Base-by-base conservation (phyloP, 768 basidiomycete genomes). In the Artomyces pyxidatus region DNA sequence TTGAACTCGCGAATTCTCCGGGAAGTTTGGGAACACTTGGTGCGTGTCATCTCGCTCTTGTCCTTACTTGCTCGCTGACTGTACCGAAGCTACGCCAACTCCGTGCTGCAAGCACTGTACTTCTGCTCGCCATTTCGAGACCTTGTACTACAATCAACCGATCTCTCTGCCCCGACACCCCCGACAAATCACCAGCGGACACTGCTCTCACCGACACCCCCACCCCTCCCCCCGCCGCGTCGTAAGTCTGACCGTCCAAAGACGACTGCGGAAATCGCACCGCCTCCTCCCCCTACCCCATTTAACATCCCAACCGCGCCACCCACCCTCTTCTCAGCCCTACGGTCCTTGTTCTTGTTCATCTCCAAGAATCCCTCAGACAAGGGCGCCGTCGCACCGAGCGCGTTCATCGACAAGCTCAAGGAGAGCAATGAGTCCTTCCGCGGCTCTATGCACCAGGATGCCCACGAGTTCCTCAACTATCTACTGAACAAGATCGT, bases 401-500 rank as follows among this genome's bases (percentile, higher is more conserved):
- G 85, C 49, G 87, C 87, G 21, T 89, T 99, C 66, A 85, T 99
- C 63, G 84, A 91, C 61, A 95, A 95, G 63, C 77, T 98, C 58
- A 90, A 89, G 67, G 83, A 92, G 60, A 74, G 90, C 59, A 98
- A 98, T 65, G 90, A 92, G 59, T 73, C 85, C 40, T 99, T 97
- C 61, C 77, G 91, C 42, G 83, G 83, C 30, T 85, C 88, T 14
- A 86, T 88, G 78, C 96, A 99, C 63, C 96, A 99, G 63, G 96
- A 99, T 64, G 96, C 96, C 3, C 96, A 98, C 68, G 96, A 99
- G 67, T 98, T 99, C 65, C 73, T 97, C 37, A 96, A 94, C 63
- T 97, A 86, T 67, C 70, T 97, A 23, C 70, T 99, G 47, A 99
- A 99, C 66, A 83, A 76, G 63, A 83, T 99, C 42, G 85, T 92